Conservation (phyloP, 2,329 filamentous ascomycete genomes). For the Fusarium brevicatenulatum region DNA sequence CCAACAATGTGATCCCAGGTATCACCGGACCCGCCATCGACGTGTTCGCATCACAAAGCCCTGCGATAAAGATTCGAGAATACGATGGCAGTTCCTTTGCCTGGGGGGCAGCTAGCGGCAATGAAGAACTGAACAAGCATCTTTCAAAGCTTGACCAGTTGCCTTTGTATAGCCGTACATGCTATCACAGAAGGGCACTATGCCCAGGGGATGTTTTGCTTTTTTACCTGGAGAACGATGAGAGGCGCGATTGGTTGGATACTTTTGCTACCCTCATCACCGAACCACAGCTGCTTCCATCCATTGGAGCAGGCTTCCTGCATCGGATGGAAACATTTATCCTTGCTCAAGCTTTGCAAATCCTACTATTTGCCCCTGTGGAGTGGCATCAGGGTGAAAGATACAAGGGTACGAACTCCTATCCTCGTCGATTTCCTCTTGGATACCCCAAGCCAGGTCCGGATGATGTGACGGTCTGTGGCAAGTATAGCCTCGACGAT, state of each 20-base stretch:
- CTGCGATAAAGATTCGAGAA: fast-evolving
- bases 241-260: neutral
- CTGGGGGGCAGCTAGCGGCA: neutral
- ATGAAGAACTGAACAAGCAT: neutral
- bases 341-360: neutral
- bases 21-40: neutral
- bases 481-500: neutral
- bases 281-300: neutral
- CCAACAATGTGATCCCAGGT: neutral
- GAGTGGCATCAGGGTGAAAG: neutral
- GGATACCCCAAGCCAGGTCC: neutral
- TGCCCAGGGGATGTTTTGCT: neutral
- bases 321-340: neutral
- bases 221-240: neutral
- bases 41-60: neutral
- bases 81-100: neutral
- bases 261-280: neutral
- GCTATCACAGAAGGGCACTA: no score
- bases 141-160: neutral
- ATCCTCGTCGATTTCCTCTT: neutral
- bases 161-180: no score
- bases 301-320: no score
- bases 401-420: neutral
- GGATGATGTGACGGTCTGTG: neutral
- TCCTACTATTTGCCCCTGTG: neutral